Percentiles rank a stretch among this genome's conserved stretches.
phyloP scores from a whole-genome alignment of 169 alveolate species.

The Prorocentrum cordatum region DNA sequence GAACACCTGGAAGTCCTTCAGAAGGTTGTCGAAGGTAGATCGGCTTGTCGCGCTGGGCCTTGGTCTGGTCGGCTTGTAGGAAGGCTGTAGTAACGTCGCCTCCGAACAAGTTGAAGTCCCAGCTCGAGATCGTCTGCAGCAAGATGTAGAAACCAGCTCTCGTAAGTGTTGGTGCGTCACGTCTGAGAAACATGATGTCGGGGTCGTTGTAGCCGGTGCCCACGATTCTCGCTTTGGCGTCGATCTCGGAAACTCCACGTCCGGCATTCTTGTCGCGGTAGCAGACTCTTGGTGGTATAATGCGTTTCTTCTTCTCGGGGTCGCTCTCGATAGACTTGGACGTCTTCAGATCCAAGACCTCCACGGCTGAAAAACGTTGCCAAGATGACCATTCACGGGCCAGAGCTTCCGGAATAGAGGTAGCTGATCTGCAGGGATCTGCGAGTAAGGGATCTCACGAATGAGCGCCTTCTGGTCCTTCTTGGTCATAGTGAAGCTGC shows the following conservation, averaged over 20 bases:
- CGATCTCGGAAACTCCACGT: neutral
- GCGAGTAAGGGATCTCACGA: too few species aligned
- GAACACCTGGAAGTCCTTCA: neutral
- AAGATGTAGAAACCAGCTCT: neutral
- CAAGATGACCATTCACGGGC: too few species aligned
- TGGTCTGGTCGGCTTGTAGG: neutral
- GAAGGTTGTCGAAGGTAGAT: constrained; percentile 1
- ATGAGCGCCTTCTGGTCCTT: too few species aligned
- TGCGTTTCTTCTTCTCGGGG: too few species aligned
- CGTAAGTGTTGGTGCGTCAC: neutral
- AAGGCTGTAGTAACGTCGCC: constrained; percentile 4
- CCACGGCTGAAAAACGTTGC: too few species aligned
- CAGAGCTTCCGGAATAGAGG: too few species aligned
- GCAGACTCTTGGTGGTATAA: neutral
- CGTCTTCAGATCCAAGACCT: too few species aligned
- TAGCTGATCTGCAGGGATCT: too few species aligned
- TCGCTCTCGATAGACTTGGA: too few species aligned
- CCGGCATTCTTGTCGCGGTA: constrained; percentile 15
- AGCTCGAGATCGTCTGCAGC: neutral
- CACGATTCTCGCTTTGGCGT: neutral
- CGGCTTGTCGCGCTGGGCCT: neutral
- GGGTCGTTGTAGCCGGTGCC: neutral
- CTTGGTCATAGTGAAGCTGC: too few species aligned
- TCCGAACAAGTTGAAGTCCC: neutral
- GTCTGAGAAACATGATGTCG: neutral